These are phyloP conservation scores for Prunus salicina DNA, from an alignment of 306 rosid genomes.

Conservation along the genomic window DNA sequence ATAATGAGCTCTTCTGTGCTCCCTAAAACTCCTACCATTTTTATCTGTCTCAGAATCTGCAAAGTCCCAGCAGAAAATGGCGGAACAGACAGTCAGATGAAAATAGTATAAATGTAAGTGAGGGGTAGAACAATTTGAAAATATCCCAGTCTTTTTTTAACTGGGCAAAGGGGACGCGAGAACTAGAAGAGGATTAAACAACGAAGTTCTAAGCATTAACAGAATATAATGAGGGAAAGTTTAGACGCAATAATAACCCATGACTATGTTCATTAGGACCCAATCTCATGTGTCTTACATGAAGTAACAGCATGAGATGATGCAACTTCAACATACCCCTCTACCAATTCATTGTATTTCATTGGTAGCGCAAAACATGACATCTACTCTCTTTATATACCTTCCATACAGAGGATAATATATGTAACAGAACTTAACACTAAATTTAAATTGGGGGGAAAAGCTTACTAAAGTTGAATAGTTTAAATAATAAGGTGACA, in stretches of 20 bases:
- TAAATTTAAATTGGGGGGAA: not conserved
- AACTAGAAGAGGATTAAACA: not conserved
- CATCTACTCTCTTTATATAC: constrained; percentile 5
- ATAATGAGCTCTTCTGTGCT: constrained; percentile 83
- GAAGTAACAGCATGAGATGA: not conserved
- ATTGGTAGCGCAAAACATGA: not conserved
- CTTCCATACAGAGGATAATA: constrained; percentile 7
- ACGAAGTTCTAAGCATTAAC: not conserved
- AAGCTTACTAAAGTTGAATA: not conserved
- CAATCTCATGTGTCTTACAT: not conserved
- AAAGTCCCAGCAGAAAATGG: not conserved
- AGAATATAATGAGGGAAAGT: not conserved
- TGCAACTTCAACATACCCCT: constrained; percentile 14
- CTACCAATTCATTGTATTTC: not conserved
- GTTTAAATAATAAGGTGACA: not conserved
- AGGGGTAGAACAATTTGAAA: not conserved
- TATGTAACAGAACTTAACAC: not conserved
- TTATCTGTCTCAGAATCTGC: constrained; percentile 58
- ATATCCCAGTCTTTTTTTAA: not conserved
- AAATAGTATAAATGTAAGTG: not conserved
- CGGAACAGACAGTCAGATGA: constrained; percentile 13
- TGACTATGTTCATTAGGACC: not conserved
- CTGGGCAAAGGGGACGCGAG: not conserved
- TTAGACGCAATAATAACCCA: not conserved
- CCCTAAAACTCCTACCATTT: constrained; percentile 50